A percentile compares a stretch with the other conserved stretches of the same genome.
phyloP scores from a whole-genome alignment of 2,329 filamentous ascomycete species.

The Aureobasidium mangrovei region DNA sequence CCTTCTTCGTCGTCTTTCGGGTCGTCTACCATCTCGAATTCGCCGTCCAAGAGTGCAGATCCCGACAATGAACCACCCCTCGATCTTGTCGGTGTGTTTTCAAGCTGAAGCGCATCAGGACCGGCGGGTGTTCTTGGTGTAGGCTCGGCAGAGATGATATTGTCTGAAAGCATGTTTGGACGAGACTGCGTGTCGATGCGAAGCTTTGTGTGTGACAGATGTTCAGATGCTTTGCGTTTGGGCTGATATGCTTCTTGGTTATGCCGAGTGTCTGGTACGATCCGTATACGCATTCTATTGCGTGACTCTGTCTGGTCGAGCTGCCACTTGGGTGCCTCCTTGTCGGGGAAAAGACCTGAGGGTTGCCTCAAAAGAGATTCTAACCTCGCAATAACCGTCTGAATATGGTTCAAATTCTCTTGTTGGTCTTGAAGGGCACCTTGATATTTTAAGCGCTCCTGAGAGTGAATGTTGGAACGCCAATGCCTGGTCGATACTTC shows the following conservation, averaged over 20 bases:
- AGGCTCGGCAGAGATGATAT: conserved; percentile 19
- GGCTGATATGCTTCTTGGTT: conserved; percentile 71
- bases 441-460: conserved; percentile 87
- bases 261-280: conserved; percentile 66
- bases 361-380: conserved; percentile 69
- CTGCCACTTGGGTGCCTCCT: conserved; percentile 64
- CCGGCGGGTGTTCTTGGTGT: conserved; percentile 1
- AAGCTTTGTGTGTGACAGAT: conserved; percentile 30
- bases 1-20: conserved; percentile 76
- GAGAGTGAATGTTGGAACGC: conserved; percentile 91
- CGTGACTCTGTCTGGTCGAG: conserved; percentile 91
- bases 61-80: conserved; percentile 35
- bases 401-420: conserved; percentile 73
- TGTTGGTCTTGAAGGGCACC: conserved; percentile 85
- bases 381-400: conserved; percentile 67
- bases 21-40: conserved; percentile 92
- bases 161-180: conserved; percentile 23
- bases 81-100: conserved; percentile 27
- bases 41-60: conserved; percentile 59
- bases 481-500: conserved; percentile 81
- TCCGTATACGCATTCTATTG: conserved; percentile 84
- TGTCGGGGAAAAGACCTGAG: conserved; percentile 66
- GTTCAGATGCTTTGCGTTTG: conserved; percentile 60
- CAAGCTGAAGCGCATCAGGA: conserved; percentile 4
- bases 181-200: conserved; percentile 22